Base-by-base conservation (phyloP, 208 protist species). In the Leishmania tropica region DNA sequence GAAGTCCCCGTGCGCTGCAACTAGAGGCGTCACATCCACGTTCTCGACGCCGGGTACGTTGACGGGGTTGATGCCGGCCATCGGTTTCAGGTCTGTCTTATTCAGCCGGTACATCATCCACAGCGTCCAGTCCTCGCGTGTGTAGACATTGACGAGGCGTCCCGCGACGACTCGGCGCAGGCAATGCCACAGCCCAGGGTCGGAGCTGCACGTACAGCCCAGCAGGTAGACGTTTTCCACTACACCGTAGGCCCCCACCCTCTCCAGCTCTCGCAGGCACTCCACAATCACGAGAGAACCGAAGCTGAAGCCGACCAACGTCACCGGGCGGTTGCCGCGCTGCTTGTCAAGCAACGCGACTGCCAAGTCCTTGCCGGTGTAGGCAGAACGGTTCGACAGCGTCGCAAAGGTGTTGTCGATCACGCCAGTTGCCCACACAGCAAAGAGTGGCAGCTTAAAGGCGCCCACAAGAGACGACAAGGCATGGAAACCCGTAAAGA, bases 211-310 rank as follows among this genome's bases (percentile, higher is more conserved):
- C 19, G 91, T 92, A 21, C 81, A 78, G 35, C 96, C 96, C 31
- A 98, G 79, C 42, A 98, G 81, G 84, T 94, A 96, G 48, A 93
- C 95, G 80, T 96, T 95, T 73, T 98, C 94, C 35, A 98, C 90
- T 15, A 98, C 79, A 45, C 87, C 87, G 60, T 89, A 90, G 15
- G 89, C 90, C 60, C 89, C 70, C 45, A 88, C 83, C 67, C 85
- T 81, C 40, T 90, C 75, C 53, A 98, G 87, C 87, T 93, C 93
- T 8, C 76, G 75, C 73, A 98, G 88, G 73, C 94, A 97, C 68
- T 97, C 88, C 28, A 88, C 92, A 77, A 98, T 93, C 42, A 98
- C 94, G 8, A 87, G 86, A 47, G 89, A 86, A 17, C 96, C 96
- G 67, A 97, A 95, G 83, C 93, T 95, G 82, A 96, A 97, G 58